Evolutionary conservation across 805 yeast genomes (phyloP), one percentile per base, ranked within the genome.

Genomic region (Yamadazyma insecticola): DNA sequence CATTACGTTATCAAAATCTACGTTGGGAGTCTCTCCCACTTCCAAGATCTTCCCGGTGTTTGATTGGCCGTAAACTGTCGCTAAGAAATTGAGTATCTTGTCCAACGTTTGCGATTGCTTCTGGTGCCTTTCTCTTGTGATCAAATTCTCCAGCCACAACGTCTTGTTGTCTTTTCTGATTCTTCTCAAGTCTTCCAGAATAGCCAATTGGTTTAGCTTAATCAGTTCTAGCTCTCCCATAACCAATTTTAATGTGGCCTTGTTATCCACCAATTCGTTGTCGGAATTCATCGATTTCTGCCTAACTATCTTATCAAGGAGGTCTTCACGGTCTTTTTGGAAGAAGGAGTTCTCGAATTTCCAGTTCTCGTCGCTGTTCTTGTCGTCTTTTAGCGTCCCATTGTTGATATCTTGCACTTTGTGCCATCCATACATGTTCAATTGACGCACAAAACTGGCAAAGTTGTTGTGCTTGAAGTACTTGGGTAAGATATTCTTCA

Each of bases 391-490:
- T 37, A 78, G 59, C 4, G 89, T 72, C 2, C 94, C 97, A 16
- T 82, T 72, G 35, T 63, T 83, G 14, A 89, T 77, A 57, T 92
- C 97, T 58, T 92, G 98, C 4, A 92, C 92, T 59, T 92, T 92
- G 63, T 89, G 97, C 96, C 97, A 92, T 8, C 98, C 98, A 54
- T 92, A 92, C 98, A 92, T 90, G 60, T 90, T 90, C 48, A 90
- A 69, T 54, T 90, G 98, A 40, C 98, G 74, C 13, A 90, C 97
- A 63, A 90, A 90, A 45, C 89, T 77, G 22, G 97, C 90, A 61
- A 90, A 92, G 61, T 92, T 92, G 36, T 87, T 76, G 59, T 92
- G 98, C 50, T 89, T 90, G 67, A 92, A 92, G 58, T 90, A 96
- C 30, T 79, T 76, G 11, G 97, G 98, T 40, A 92, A 61, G 16